Conservation (phyloP, 352 stramenopile genomes). For the Saprolegnia diclina region DNA sequence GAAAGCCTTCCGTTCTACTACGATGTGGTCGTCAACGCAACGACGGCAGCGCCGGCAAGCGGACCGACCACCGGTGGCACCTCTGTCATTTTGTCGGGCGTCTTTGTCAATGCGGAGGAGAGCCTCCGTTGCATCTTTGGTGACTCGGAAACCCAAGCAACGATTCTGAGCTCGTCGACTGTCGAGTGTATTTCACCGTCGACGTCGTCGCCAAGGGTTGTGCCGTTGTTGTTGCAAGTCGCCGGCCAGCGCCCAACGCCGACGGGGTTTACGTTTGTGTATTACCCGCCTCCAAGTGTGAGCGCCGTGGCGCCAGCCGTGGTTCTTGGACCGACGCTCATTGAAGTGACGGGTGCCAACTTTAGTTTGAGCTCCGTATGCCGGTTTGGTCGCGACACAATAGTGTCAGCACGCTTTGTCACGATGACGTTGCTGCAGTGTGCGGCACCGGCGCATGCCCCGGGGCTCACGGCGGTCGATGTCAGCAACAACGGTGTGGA, state of each 20-base stretch:
- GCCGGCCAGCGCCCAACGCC: not conserved
- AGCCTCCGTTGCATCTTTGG: constrained; percentile 8
- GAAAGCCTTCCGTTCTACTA: not conserved
- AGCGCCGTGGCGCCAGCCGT: constrained; percentile 2
- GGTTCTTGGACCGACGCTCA: not conserved
- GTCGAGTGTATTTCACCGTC: constrained; percentile 1
- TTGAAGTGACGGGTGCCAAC: not conserved
- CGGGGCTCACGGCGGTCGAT: constrained; percentile 35
- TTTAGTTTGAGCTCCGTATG: constrained; percentile 3
- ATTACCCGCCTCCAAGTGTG: not conserved
- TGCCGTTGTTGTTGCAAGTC: not conserved
- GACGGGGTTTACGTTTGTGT: not conserved
- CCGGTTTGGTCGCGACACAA: constrained; percentile 19
- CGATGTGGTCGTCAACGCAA: not conserved
- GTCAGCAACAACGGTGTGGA: constrained; percentile 48
- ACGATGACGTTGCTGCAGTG: constrained; percentile 35
- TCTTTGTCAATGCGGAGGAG: constrained; percentile 1
- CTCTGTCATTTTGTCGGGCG: not conserved
- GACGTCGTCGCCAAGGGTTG: not conserved
- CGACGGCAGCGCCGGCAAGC: not conserved
- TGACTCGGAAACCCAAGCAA: not conserved
- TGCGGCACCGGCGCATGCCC: constrained; percentile 27
- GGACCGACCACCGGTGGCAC: not conserved
- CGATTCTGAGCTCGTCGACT: not conserved
- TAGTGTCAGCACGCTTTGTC: constrained; percentile 23